Evolutionary conservation across 1,284 basidiomycete genomes (phyloP).

Genomic region (Ganoderma boninense): DNA sequence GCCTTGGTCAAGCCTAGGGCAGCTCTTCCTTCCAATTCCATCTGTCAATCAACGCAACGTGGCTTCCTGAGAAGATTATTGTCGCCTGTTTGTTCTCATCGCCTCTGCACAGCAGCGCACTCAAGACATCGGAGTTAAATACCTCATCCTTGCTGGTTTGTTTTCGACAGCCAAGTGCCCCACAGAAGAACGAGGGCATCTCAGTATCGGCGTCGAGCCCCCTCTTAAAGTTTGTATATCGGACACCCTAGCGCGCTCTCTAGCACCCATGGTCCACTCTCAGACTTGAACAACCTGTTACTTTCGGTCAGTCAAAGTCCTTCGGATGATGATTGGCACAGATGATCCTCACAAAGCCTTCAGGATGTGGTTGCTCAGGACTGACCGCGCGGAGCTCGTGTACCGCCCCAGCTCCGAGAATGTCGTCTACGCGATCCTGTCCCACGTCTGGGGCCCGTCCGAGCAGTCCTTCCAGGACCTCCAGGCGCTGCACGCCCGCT

Average conservation of each 20-base stretch:
- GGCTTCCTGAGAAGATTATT: neutral
- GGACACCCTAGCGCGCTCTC: neutral
- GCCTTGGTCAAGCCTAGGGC: no score
- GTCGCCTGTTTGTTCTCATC: slow-evolving; percentile 1
- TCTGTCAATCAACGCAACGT: slow-evolving; percentile 2
- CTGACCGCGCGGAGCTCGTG: slow-evolving; percentile 16
- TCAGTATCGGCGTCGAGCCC: neutral
- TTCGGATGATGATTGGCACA: neutral
- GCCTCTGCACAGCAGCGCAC: neutral
- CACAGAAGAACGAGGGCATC: neutral
- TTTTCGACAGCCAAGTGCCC: neutral
- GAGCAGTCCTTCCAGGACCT: slow-evolving; percentile 19
- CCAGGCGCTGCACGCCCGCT: neutral
- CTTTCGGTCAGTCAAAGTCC: neutral
- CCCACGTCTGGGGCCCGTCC: slow-evolving; percentile 16
- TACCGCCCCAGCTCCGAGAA: slow-evolving; percentile 5
- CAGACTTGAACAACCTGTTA: neutral
- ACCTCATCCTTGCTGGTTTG: neutral
- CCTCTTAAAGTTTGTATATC: no score
- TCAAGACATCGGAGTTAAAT: neutral
- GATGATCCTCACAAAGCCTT: neutral
- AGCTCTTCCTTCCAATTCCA: neutral
- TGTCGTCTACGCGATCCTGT: slow-evolving; percentile 13
- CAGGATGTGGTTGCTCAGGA: slow-evolving; percentile 18
- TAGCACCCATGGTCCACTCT: neutral